Base-by-base conservation (phyloP, 129 eudicot genomes). In the Chrysanthemum seticuspe region DNA sequence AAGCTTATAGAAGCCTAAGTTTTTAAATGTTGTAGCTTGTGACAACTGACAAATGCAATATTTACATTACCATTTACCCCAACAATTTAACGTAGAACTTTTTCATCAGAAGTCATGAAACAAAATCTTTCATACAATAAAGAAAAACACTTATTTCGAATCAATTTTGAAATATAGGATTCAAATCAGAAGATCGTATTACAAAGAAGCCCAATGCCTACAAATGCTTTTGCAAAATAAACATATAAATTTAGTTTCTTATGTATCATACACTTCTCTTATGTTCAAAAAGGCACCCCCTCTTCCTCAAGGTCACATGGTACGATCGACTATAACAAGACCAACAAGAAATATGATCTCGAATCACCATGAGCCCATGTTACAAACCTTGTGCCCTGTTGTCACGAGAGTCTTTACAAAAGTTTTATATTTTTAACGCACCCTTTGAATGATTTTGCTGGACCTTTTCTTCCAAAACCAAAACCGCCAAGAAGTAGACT, bases 391-490 rank as follows among this genome's bases (percentile, higher is more conserved):
- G 25, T 69, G 56, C 14, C 19, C 18, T 0, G 45, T 40, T 40
- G 45, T 40, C 45, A 1, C 45, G 45, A 40, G 7, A 68, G 16
- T 49, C 10, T 19, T 68, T 14, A 67, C 5, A 12, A 64, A 64
- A 31, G 31, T 0, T 23, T 29, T 16, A 16, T 2, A 4, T 10
- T 54, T 71, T 72, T 45, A 78, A 45, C 68, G 82, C 49, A 71
- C 75, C 68, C 73, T 71, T 52, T 64, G 68, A 56, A 78, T 64
- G 40, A 71, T 55, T 68, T 62, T 81, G 76, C 83, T 84, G 2
- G 65, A 54, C 64, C 77, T 71, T 69, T 82, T 85, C 74, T 55
- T 83, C 89, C 87, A 79, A 2, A 81, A 72, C 83, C 84, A 77
- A 71, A 83, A 45, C 9, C 78, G 84, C 56, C 70, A 70, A 51